Percentiles rank a stretch among this genome's conserved stretches.
phyloP scores from a whole-genome alignment of 495 filamentous ascomycete genomes.

The Penicillium bialowiezense region DNA sequence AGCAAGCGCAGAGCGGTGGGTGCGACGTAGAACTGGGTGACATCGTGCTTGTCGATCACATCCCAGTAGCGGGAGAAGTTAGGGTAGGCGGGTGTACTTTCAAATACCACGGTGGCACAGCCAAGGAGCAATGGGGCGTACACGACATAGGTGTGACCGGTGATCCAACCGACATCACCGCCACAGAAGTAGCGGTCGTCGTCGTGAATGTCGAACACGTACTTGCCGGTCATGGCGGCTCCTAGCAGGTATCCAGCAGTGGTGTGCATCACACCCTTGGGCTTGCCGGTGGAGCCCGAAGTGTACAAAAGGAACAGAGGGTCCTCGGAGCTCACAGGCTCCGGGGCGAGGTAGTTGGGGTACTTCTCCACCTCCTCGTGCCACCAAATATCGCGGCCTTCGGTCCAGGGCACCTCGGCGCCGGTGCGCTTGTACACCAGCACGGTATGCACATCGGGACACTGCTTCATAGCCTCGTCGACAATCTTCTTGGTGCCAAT shows the following conservation, averaged over 20 bases:
- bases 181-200: slow-evolving; percentile 94
- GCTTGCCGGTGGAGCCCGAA: slow-evolving; percentile 95
- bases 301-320: slow-evolving; percentile 98
- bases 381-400: slow-evolving; percentile 94
- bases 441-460: slow-evolving; percentile 80
- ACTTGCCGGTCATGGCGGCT: slow-evolving; percentile 91
- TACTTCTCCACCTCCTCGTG: slow-evolving; percentile 97
- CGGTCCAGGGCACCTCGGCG: slow-evolving; percentile 85
- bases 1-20: slow-evolving; percentile 89
- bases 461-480: slow-evolving; percentile 96
- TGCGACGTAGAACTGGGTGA: slow-evolving; percentile 98
- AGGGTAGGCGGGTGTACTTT: slow-evolving; percentile 96
- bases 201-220: slow-evolving; percentile 97
- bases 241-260: slow-evolving; percentile 93
- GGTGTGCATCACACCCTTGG: slow-evolving; percentile 98
- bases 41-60: slow-evolving; percentile 89
- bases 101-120: slow-evolving; percentile 95
- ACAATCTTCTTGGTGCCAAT: slow-evolving; percentile 99
- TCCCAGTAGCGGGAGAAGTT: slow-evolving; percentile 99
- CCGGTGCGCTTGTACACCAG: slow-evolving; percentile 96
- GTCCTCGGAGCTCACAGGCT: slow-evolving; percentile 87
- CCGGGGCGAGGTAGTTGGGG: slow-evolving; percentile 83
- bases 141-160: slow-evolving; percentile 98
- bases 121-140: slow-evolving; percentile 93
- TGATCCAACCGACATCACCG: slow-evolving; percentile 99